These are phyloP conservation scores for Epichloe sp. DNA, from an alignment of 2,329 filamentous ascomycete species.

Conservation along the genomic window DNA sequence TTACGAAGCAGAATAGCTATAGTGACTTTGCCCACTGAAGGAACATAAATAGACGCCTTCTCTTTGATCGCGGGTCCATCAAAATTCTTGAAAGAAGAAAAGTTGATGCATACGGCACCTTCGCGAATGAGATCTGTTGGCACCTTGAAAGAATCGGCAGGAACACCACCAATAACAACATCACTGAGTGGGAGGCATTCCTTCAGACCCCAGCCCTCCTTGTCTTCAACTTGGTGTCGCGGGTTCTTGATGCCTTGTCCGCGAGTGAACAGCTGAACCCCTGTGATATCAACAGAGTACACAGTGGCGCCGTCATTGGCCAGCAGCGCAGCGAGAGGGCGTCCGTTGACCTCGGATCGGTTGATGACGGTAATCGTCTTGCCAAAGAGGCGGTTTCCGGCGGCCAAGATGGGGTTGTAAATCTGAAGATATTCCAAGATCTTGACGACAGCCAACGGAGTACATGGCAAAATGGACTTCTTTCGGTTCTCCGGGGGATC, in stretches of 20 bases:
- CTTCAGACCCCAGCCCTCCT: constrained; percentile 65
- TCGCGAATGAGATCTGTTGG: constrained; percentile 71
- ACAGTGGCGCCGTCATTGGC: constrained; percentile 94
- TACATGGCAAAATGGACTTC: constrained; percentile 92
- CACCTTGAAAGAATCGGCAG: constrained; percentile 79
- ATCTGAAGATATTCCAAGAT: constrained; percentile 91
- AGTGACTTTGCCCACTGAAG: constrained; percentile 93
- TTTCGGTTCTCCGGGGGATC: constrained; percentile 66
- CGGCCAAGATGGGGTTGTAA: constrained; percentile 88
- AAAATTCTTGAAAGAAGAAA: constrained; percentile 93
- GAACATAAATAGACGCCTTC: constrained; percentile 92
- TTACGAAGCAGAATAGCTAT: constrained; percentile 87
- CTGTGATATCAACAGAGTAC: constrained; percentile 86
- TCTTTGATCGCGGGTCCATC: constrained; percentile 74
- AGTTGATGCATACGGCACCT: constrained; percentile 97
- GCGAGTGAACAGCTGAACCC: constrained; percentile 83
- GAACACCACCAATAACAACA: constrained; percentile 89
- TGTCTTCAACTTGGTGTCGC: constrained; percentile 76
- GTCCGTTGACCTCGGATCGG: constrained; percentile 86
- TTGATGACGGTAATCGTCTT: constrained; percentile 96
- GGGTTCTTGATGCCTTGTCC: constrained; percentile 76
- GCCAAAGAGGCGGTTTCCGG: constrained; percentile 85
- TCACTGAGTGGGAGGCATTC: constrained; percentile 80
- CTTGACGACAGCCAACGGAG: constrained; percentile 90
- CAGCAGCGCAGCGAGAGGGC: constrained; percentile 80